Evolutionary conservation across 2,329 filamentous ascomycete species (phyloP), one percentile per base, ranked within the genome.

Genomic region (Cladophialophora carrionii): DNA sequence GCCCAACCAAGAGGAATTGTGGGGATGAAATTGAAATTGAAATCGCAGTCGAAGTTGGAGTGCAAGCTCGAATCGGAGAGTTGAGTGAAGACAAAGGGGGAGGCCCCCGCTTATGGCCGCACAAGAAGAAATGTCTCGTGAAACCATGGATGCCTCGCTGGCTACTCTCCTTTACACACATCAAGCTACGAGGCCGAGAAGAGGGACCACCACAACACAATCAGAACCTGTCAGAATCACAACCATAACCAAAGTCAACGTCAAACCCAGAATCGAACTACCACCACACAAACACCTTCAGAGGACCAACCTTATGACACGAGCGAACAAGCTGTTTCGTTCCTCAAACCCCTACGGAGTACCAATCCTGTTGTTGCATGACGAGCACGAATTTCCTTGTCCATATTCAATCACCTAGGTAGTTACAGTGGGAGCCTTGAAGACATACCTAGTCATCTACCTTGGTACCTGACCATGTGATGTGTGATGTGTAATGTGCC

Each of bases 1-100:
- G 3, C 67, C 64, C 6, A 49, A 54, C 14, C 48, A 66, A 6
- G 67, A 68, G 32, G 67, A 68, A 20, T 34, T 68, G 22, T 68
- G 67, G 67, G 67, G 67, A 37, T 68, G 43, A 68, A 57, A 17
- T 34, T n/a, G 54, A 43, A 6, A 17, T 43, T 17, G 37, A 29
- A 29, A 6, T 29, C 26, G 26, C 26, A 29, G 26, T 3, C 26
- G 26, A 29, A 29, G 26, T 29, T 6, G 26, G 26, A 29, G 26
- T 29, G 3, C 26, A 29, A 29, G 34, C 12, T 37, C 34, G 34
- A 37, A 10, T n/a, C n/a, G 37, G 17, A 43, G 37, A 43, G 37
- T 6, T 43, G 37, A 14, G 17, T 41, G 37, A 6, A n/a, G 37
- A 17, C 14, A 41, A 41, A 17, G 14, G 37, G 4, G 14, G 2